These are phyloP conservation scores for Zostera marina DNA, from an alignment of 116 monocot species.

Conservation along the genomic window DNA sequence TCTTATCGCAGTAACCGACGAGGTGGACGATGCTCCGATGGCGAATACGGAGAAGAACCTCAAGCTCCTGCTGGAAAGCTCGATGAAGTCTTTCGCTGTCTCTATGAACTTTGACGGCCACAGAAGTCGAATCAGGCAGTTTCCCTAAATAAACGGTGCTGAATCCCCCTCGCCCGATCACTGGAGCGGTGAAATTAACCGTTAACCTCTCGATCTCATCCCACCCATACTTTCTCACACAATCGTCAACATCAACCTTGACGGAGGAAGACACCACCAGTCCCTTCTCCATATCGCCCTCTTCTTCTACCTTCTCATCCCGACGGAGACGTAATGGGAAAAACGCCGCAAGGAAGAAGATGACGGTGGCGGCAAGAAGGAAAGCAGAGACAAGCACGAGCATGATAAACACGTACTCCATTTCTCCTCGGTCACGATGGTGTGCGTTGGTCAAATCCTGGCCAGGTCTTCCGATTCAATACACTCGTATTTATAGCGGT, in stretches of 20 bases:
- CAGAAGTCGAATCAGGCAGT: constrained; percentile 8
- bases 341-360: neutral
- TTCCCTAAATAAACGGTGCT: constrained; percentile 53
- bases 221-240: constrained; percentile 27
- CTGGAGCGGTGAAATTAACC: constrained; percentile 25
- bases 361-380: neutral
- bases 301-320: neutral
- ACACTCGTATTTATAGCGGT: too few species aligned
- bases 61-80: constrained; percentile 57
- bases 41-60: constrained; percentile 32
- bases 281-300: constrained; percentile 3
- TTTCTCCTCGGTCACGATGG: neutral
- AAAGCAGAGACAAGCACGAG: neutral
- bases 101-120: constrained; percentile 43
- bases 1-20: constrained; percentile 66
- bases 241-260: neutral
- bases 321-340: neutral
- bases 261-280: neutral
- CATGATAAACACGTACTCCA: neutral
- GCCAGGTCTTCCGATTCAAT: neutral
- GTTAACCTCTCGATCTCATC: constrained; percentile 44
- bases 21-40: constrained; percentile 59
- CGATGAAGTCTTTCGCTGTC: constrained; percentile 50
- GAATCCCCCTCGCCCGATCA: constrained; percentile 62
- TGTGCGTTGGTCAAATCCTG: neutral